Evolutionary conservation across 1,284 basidiomycete genomes (phyloP), one percentile per base, ranked within the genome.

Genomic region (Rhodotorula sp.): DNA sequence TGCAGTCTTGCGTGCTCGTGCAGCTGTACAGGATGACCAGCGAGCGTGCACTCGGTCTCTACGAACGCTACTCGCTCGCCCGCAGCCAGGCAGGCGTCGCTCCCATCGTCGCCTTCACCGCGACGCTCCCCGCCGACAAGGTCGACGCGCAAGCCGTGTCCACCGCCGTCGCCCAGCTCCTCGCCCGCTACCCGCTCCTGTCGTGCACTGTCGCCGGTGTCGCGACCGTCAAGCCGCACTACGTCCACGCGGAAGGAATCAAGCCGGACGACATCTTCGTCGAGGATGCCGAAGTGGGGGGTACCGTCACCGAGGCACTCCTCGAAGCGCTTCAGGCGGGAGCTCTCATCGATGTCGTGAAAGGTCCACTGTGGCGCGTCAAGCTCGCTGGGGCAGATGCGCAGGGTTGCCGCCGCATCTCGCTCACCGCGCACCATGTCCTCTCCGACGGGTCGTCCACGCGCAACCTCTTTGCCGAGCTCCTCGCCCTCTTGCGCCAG

Each of bases 381-480:
- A 61, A 64, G 64, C 23, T 56, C 8, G 48, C 46, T 41, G n/a
- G 23, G 5, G n/a, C 42, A 17, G 54, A 44, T 9, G 17, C 0
- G 21, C 23, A 46, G 2, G 46, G 19, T 1, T 10, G 25, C 12
- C 34, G 46, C 10, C 52, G 67, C 14, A 10, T 70, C 44, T 42
- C 61, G 2, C 27, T 67, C 34, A 48, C 53, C 7, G 44, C 61
- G 10, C 48, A 69, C 48, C 71, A 73, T 54, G 34, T 63, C 57
- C n/a, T 73, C n/a, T 44, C 64, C 4, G 71, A 73, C 48, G 71
- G 71, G 4, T 52, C 61, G 13, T 65, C 42, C 1, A 52, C 67
- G 10, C 46, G 62, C 34, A 69, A 73, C 58, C 55, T 73, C n/a
- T 73, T 73, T n/a, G 52, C 57, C 34, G 57, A 66, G 27, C 48